These are phyloP conservation scores for Diaporthe capsici DNA, from an alignment of 2,329 filamentous ascomycete species.

Conservation along the genomic window DNA sequence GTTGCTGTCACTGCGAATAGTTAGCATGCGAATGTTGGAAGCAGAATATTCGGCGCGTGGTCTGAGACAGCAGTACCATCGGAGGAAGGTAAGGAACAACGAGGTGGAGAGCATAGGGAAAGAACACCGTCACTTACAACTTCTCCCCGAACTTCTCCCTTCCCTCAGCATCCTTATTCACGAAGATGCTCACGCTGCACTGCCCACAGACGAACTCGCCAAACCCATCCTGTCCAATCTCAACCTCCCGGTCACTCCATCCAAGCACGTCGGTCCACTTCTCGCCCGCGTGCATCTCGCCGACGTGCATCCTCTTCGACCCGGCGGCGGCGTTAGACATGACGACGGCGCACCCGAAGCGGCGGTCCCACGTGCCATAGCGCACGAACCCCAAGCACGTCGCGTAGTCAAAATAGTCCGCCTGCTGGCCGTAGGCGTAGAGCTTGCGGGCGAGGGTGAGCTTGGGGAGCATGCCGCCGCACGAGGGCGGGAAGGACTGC, in stretches of 20 bases:
- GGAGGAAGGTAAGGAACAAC: no score
- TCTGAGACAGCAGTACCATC: not conserved
- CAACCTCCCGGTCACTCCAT: conserved; percentile 67
- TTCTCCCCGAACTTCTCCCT: conserved; percentile 57
- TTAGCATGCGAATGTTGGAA: not conserved
- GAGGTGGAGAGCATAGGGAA: not conserved
- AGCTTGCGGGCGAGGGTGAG: conserved; percentile 74
- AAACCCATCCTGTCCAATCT: conserved; percentile 72
- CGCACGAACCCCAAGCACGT: conserved; percentile 75
- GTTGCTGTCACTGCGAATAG: conserved; percentile 46
- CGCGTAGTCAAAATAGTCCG: conserved; percentile 73
- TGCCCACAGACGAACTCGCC: conserved; percentile 70
- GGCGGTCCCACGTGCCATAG: conserved; percentile 59
- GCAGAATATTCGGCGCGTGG: rapidly evolving
- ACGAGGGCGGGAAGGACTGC: conserved; percentile 64
- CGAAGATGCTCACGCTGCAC: conserved; percentile 72
- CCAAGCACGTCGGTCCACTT: conserved; percentile 75
- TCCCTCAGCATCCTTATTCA: conserved; percentile 67
- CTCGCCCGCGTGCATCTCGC: conserved; percentile 70
- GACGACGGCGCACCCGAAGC: conserved; percentile 68
- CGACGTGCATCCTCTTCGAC: conserved; percentile 75
- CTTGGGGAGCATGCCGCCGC: conserved; percentile 67
- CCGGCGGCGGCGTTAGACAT: conserved; percentile 66
- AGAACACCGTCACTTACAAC: conserved; percentile 54
- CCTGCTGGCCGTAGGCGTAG: conserved; percentile 76